Conservation (phyloP, 2,329 filamentous ascomycete species). For the Massarina eburnea region DNA sequence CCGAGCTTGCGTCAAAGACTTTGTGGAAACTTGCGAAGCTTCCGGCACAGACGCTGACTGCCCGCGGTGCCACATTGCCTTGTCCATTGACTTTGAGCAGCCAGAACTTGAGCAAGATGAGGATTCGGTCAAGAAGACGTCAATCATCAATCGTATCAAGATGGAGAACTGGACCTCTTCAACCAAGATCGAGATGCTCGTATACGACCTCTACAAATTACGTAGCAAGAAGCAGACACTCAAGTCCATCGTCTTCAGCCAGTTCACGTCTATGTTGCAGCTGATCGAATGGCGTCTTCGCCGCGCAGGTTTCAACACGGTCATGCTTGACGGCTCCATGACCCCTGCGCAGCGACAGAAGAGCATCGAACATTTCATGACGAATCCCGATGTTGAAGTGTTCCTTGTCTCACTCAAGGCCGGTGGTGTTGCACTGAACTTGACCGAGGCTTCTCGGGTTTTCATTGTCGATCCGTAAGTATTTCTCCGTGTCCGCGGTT, state of each 20-base stretch:
- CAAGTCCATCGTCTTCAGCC: slow-evolving; percentile 97
- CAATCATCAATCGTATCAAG: slow-evolving; percentile 97
- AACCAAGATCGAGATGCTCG: slow-evolving; percentile 94
- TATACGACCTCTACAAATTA: slow-evolving; percentile 90
- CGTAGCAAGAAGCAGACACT: slow-evolving; percentile 89
- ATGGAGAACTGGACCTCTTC: slow-evolving; percentile 99
- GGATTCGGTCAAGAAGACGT: slow-evolving; percentile 83
- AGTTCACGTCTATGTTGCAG: slow-evolving; percentile 97
- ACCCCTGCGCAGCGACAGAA: slow-evolving; percentile 89
- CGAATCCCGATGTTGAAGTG: slow-evolving; percentile 87
- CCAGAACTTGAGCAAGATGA: slow-evolving; percentile 94
- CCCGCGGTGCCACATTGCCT: slow-evolving; percentile 85
- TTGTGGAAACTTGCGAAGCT: slow-evolving; percentile 75
- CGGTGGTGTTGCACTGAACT: slow-evolving; percentile 89
- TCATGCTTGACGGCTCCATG: slow-evolving; percentile 98
- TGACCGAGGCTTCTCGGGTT: slow-evolving; percentile 91
- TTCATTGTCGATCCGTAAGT: slow-evolving; percentile 95
- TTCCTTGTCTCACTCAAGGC: slow-evolving; percentile 96
- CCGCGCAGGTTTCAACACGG: slow-evolving; percentile 94
- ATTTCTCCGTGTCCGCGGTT: neutral
- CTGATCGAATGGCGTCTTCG: slow-evolving; percentile 95
- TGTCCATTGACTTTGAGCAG: slow-evolving; percentile 91
- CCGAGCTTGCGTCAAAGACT: slow-evolving; percentile 75
- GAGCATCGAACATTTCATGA: slow-evolving; percentile 97
- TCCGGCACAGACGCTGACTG: slow-evolving; percentile 66